Base-by-base conservation (phyloP, 306 rosid species). In the Inga oerstediana region DNA sequence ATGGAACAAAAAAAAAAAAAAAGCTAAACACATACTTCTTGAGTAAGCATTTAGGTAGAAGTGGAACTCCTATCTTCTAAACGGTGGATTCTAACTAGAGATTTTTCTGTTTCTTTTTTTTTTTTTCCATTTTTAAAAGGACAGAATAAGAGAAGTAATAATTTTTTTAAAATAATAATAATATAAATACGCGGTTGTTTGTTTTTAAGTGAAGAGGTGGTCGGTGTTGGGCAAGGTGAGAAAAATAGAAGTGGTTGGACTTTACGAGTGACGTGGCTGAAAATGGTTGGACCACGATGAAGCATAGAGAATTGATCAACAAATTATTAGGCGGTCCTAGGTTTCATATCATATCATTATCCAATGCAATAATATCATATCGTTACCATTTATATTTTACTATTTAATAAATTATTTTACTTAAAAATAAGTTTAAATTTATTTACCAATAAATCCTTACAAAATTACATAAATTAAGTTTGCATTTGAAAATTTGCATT, bases 121-220 rank as follows among this genome's bases (percentile, higher is more conserved):
- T 6, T 39, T 39, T 6, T 6, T 0, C 43, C 43, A 39, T 51
- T 51, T 15, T 15, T 10, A 59, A n/a, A n/a, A n/a, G n/a, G 48
- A 46, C 16, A 11, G 52, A 46, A 46, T 11, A 12, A 46, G 14
- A 11, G 5, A 3, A 46, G 4, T 46, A 11, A 46, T 46, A 12
- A 10, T 12, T 46, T 46, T 46, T 39, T 37, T 32, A 32, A 32
- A 37, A 43, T 7, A 43, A 72, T 77, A 81, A 82, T 72, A 77
- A 86, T 81, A 86, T 77, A n/a, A 82, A 82, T 91, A 83, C 78
- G 93, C 81, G 92, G 92, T 80, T 81, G 52, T 16, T 32, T 32
- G 75, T 85, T 67, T 79, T 20, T 48, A 12, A 58, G 86, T 80
- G 72, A 85, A 76, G 59, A 84, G 69, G 65, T 80, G 82, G 84